Percentiles rank a stretch among this genome's conserved stretches.
Evolutionary conservation across 192 early-diverging fungal species (phyloP).

Genomic region (Mortierella antarctica): DNA sequence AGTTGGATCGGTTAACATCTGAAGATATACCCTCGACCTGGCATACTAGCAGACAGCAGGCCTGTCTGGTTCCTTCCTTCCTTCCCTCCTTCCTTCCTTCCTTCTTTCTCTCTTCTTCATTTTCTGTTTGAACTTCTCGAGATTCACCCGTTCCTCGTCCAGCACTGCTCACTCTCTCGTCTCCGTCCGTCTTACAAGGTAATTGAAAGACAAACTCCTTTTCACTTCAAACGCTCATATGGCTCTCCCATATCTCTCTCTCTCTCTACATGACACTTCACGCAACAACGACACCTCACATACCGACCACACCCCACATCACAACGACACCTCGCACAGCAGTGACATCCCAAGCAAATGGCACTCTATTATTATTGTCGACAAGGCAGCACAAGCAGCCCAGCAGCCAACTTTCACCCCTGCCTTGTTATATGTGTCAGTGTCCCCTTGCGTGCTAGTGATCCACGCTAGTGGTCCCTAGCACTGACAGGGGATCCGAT

Average conservation of each 20-base stretch:
- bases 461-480: background rate
- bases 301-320: background rate
- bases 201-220: background rate
- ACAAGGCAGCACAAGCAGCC: background rate
- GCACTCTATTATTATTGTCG: background rate
- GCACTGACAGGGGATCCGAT: background rate
- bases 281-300: background rate
- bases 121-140: background rate
- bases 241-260: background rate
- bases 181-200: background rate
- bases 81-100: background rate
- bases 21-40: no score
- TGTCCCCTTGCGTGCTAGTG: background rate
- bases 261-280: background rate
- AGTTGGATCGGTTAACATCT: no score
- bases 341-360: no score
- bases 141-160: background rate
- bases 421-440: background rate
- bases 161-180: slow-evolving; percentile 1
- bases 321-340: no score
- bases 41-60: no score
- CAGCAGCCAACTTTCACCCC: background rate
- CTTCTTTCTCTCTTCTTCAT: slow-evolving; percentile 1
- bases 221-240: background rate
- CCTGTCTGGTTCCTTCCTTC: background rate